Evolutionary conservation across 768 basidiomycete species (phyloP).

Genomic region (Suillus decipiens): DNA sequence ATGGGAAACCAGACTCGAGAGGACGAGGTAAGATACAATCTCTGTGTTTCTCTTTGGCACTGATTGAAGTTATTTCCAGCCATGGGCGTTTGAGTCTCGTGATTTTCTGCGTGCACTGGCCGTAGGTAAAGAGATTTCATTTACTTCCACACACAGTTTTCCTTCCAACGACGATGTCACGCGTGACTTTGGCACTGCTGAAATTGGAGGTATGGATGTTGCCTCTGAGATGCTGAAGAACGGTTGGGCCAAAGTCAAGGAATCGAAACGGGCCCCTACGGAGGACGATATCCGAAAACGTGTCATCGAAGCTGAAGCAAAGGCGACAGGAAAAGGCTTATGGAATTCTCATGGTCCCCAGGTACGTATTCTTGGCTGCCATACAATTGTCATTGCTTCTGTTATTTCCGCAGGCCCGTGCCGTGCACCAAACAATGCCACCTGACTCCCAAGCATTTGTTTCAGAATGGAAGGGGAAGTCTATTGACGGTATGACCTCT

Average conservation of each 20-base stretch:
- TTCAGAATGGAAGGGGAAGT: slow-evolving; percentile 87
- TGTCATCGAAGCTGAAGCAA: slow-evolving; percentile 78
- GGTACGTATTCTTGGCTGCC: slow-evolving; percentile 36
- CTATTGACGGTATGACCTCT: slow-evolving; percentile 68
- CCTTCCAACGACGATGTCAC: slow-evolving; percentile 73
- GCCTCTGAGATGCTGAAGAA: slow-evolving; percentile 74
- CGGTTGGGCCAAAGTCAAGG: slow-evolving; percentile 95
- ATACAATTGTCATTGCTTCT: not conserved
- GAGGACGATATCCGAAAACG: slow-evolving; percentile 75
- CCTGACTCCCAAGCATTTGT: slow-evolving; percentile 87
- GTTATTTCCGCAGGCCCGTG: slow-evolving; percentile 53
- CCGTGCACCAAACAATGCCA: slow-evolving; percentile 87
- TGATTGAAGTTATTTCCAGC: slow-evolving; percentile 42
- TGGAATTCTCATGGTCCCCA: slow-evolving; percentile 85
- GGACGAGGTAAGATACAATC: slow-evolving; percentile 69
- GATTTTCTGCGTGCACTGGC: slow-evolving; percentile 85
- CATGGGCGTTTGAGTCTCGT: slow-evolving; percentile 90
- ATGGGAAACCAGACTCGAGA: slow-evolving; percentile 81
- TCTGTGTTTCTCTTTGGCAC: not conserved
- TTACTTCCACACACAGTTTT: slow-evolving; percentile 79
- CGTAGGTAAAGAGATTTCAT: slow-evolving; percentile 90
- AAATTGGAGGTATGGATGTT: slow-evolving; percentile 73
- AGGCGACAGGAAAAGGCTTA: slow-evolving; percentile 70
- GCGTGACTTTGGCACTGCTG: slow-evolving; percentile 79
- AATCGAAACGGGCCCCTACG: slow-evolving; percentile 78